Evolutionary conservation across 352 stramenopile species (phyloP), one percentile per base, ranked within the genome.

Genomic region (Globisporangium megalacanthum): DNA sequence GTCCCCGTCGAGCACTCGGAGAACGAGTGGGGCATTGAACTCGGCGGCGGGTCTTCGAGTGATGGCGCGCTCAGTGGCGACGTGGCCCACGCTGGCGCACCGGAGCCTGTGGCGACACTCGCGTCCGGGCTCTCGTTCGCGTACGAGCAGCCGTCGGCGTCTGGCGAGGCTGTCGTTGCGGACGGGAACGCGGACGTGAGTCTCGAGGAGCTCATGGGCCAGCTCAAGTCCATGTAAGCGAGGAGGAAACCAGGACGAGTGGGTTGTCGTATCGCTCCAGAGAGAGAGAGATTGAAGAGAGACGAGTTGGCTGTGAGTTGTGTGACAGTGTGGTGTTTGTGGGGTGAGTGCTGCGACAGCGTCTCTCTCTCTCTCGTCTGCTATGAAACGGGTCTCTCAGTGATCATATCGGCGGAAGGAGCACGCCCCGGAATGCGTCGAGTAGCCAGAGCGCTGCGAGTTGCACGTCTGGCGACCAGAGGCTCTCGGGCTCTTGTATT

Each of bases 21-120:
- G 49, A 96, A 95, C 54, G 88, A 94, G 60, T 96, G 88, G 88
- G 88, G 88, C 25, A 96, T 96, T 55, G 81, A 93, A 39, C 60
- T 93, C 1, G 65, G 67, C 6, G 65, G 67, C 7, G 58, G 49
- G 5, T 31, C 48, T 7, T 50, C 17, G 17, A 22, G 20, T 17
- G 41, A n/a, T 15, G 44, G 25, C 25, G 25, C 25, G 25, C 25
- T 29, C 8, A 46, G 49, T 15, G 65, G 63, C 22, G 66, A 60
- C n/a, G 61, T 69, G 15, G 65, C 63, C 1, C 59, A 65, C 14
- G 50, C 37, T 4, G 50, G 15, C 13, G 29, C 22, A n/a, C 52
- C 66, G 5, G 20, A 54, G 15, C 48, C 65, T 17, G 36, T 58
- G 22, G 52, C 51, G 15, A 70, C 63, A 36, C 58, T 86, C 20